These are phyloP conservation scores for Ziziphus jujuba DNA, from an alignment of 306 rosid genomes.

Conservation along the genomic window DNA sequence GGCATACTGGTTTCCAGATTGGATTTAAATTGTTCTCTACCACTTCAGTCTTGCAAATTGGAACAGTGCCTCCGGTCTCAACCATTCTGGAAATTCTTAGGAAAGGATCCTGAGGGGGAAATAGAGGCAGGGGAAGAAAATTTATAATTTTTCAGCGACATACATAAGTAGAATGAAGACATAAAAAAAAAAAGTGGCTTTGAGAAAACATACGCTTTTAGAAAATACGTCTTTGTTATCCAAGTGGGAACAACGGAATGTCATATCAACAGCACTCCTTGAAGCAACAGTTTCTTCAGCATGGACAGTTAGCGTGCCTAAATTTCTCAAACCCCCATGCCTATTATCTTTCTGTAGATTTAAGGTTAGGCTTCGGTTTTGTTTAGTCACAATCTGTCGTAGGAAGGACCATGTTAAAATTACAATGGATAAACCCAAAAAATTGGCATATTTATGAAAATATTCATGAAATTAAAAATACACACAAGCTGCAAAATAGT, in stretches of 20 bases:
- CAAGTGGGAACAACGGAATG: slow-evolving; percentile 65
- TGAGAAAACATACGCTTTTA: slow-evolving; percentile 52
- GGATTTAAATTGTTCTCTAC: slow-evolving; percentile 70
- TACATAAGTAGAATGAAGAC: background rate
- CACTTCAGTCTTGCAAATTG: slow-evolving; percentile 92
- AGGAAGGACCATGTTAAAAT: background rate
- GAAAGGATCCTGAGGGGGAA: slow-evolving; percentile 69
- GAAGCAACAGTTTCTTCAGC: slow-evolving; percentile 77
- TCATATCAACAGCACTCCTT: slow-evolving; percentile 59
- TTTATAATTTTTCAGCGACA: background rate
- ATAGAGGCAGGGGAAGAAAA: background rate
- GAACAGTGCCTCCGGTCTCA: slow-evolving; percentile 72
- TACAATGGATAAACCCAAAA: background rate
- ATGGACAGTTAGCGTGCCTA: slow-evolving; percentile 64
- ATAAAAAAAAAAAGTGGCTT: slow-evolving; percentile 2
- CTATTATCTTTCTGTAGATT: slow-evolving; percentile 44
- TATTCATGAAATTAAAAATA: background rate
- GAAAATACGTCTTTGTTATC: slow-evolving; percentile 78
- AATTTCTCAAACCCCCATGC: slow-evolving; percentile 36
- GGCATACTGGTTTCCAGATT: slow-evolving; percentile 65
- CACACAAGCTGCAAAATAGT: background rate
- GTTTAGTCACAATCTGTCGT: slow-evolving; percentile 72
- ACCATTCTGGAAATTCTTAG: slow-evolving; percentile 70
- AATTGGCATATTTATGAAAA: too few species aligned
- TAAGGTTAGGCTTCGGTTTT: slow-evolving; percentile 44